Evolutionary conservation across 2,329 filamentous ascomycete species (phyloP).

Genomic region (Aureobasidium sp.): DNA sequence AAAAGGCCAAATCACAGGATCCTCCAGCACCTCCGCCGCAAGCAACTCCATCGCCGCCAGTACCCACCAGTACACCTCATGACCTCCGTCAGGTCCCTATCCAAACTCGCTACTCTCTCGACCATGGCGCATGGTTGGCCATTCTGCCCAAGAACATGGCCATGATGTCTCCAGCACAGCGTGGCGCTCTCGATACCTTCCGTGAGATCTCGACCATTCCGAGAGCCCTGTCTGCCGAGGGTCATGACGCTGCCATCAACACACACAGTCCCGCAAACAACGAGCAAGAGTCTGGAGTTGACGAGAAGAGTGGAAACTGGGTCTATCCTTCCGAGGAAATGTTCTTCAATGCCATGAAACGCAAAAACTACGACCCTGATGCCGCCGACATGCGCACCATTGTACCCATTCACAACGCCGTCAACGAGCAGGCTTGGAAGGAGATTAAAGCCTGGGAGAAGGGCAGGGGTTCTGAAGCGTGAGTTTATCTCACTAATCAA

Average conservation of each 20-base stretch:
- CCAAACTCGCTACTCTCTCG: conserved; percentile 22
- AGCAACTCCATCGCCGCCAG: conserved; percentile 16
- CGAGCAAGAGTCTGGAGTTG: conserved; percentile 67
- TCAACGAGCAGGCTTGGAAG: conserved; percentile 92
- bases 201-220: conserved; percentile 74
- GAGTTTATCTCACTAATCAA: conserved; percentile 20
- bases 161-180: conserved; percentile 23
- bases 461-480: conserved; percentile 51
- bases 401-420: conserved; percentile 95
- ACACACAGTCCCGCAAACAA: conserved; percentile 52
- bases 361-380: conserved; percentile 69
- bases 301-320: conserved; percentile 73
- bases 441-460: conserved; percentile 87
- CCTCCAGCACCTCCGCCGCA: conserved; percentile 25
- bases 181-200: conserved; percentile 48
- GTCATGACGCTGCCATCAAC: conserved; percentile 26
- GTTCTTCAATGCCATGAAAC: conserved; percentile 95
- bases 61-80: conserved; percentile 29
- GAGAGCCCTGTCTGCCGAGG: conserved; percentile 30
- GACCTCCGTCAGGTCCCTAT: conserved; percentile 15
- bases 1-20: conserved; percentile 15
- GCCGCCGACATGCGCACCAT: conserved; percentile 79
- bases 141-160: conserved; percentile 17
- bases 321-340: conserved; percentile 94
- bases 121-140: conserved; percentile 24